Evolutionary conservation across 495 filamentous ascomycete genomes (phyloP), one percentile per base, ranked within the genome.

Genomic region (Bathelium albidoporum): DNA sequence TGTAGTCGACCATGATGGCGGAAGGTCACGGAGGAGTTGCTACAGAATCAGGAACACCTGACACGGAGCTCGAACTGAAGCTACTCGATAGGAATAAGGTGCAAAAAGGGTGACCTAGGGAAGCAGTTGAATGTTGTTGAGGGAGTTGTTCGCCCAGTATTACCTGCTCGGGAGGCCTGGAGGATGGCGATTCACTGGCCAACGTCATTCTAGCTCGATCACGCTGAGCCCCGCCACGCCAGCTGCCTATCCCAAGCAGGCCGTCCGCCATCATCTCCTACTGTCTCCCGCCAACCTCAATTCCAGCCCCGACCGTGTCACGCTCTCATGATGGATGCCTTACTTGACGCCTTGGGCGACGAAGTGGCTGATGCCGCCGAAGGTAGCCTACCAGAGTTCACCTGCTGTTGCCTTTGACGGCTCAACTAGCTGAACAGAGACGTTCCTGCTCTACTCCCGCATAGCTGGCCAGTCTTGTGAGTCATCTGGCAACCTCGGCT

Each of bases 401-500:
- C 16, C 32, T 61, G 32, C 24, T 63, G 39, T 5, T 61, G 60
- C 60, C 29, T 53, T n/a, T 29, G 45, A 24, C 22, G 24, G 16
- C 36, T 16, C 20, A 44, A 5, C 31, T 1, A 49, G 29, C 53
- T 49, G 26, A 36, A 29, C 69, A 96, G 93, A 97, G 77, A 86
- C 89, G 41, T 95, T 94, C 70, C 74, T 89, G 32, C 81, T 96
- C 59, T 96, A 95, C 79, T 84, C 89, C 16, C 85, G 89, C 66
- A 71, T 82, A 20, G 81, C 91, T 58, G 85, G 49, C 49, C 24
- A 5, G 22, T 28, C 12, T 29, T 26, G 22, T 29, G 49, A 26
- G 7, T 55, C 49, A 29, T 55, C 49, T 28, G 49, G 49, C 60
- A 85, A 91, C 67, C 85, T 97, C 12, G 93, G 93, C 62, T 92